Evolutionary conservation across 1,284 basidiomycete genomes (phyloP).

Genomic region (Waitea zeae): DNA sequence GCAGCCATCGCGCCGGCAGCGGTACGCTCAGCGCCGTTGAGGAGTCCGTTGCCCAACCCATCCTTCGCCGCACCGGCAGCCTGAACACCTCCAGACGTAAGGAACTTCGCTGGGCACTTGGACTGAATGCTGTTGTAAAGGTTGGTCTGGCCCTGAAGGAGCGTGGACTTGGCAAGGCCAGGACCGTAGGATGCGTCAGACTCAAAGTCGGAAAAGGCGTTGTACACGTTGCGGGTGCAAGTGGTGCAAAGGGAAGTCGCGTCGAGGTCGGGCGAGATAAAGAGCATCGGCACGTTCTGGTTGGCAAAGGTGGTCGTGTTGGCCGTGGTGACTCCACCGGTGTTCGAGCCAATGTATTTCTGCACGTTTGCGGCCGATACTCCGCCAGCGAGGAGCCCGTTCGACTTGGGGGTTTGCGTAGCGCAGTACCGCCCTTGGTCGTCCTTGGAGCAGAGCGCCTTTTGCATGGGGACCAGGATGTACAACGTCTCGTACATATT

Average conservation of each 20-base stretch:
- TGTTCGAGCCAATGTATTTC: slow-evolving; percentile 10
- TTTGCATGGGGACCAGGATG: slow-evolving; percentile 40
- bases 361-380: slow-evolving; percentile 7
- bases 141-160: slow-evolving; percentile 46
- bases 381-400: slow-evolving; percentile 2
- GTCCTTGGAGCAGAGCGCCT: slow-evolving; percentile 61
- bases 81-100: slow-evolving; percentile 40
- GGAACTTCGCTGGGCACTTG: slow-evolving; percentile 47
- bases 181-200: slow-evolving; percentile 52
- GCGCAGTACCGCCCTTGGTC: slow-evolving; percentile 55
- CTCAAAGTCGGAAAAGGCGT: slow-evolving; percentile 64
- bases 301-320: slow-evolving; percentile 48
- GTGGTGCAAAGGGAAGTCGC: slow-evolving; percentile 50
- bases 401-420: slow-evolving; percentile 13
- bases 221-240: slow-evolving; percentile 65
- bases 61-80: slow-evolving; percentile 44
- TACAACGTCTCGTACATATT: slow-evolving; percentile 69
- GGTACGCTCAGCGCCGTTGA: no score
- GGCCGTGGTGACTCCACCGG: slow-evolving; percentile 28
- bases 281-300: slow-evolving; percentile 66
- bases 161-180: slow-evolving; percentile 43
- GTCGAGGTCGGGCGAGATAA: slow-evolving; percentile 38
- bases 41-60: no score
- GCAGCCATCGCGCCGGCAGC: no score
- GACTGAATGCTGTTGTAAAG: slow-evolving; percentile 45